Evolutionary conservation across 2,329 filamentous ascomycete species (phyloP).

Genomic region (Metarhizium guizhouense): DNA sequence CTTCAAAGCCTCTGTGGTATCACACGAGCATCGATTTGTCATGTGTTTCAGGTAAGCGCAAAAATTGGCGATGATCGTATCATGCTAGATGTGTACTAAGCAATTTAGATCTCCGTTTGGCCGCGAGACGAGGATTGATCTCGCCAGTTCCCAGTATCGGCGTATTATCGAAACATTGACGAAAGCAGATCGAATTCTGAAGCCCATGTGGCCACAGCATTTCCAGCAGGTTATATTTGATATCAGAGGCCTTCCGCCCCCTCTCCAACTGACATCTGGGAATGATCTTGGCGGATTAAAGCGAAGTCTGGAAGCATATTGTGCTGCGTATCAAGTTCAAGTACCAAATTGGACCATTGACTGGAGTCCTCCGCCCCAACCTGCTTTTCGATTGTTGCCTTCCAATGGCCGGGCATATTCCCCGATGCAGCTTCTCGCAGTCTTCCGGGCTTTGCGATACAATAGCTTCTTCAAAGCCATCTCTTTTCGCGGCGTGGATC

Average conservation of each 20-base stretch:
- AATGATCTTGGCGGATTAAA: conserved; percentile 47
- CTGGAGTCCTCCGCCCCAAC: conserved; percentile 32
- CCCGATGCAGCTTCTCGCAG: conserved; percentile 44
- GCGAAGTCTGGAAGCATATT: conserved; percentile 45
- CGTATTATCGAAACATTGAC: conserved; percentile 45
- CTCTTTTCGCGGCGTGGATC: conserved; percentile 44
- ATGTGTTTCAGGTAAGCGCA: conserved; percentile 42
- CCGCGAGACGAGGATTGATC: conserved; percentile 35
- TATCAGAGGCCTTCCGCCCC: conserved; percentile 41
- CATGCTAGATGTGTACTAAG: not conserved
- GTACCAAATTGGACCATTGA: conserved; percentile 43
- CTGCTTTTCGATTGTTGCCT: conserved; percentile 44
- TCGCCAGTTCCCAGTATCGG: conserved; percentile 45
- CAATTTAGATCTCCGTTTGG: conserved; percentile 30
- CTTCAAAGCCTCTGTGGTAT: conserved; percentile 40
- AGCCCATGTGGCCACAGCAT: conserved; percentile 49
- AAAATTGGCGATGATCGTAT: not conserved
- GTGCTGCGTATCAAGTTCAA: conserved; percentile 40
- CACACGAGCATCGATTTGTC: conserved; percentile 47
- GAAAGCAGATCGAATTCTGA: conserved; percentile 45
- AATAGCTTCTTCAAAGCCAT: conserved; percentile 51
- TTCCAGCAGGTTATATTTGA: conserved; percentile 45
- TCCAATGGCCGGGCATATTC: conserved; percentile 32
- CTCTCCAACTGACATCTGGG: conserved; percentile 43
- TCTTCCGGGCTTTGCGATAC: conserved; percentile 46